Evolutionary conservation across 225 moss, liverwort and hornwort species (phyloP).

Genomic region (Lunularia cruciata): DNA sequence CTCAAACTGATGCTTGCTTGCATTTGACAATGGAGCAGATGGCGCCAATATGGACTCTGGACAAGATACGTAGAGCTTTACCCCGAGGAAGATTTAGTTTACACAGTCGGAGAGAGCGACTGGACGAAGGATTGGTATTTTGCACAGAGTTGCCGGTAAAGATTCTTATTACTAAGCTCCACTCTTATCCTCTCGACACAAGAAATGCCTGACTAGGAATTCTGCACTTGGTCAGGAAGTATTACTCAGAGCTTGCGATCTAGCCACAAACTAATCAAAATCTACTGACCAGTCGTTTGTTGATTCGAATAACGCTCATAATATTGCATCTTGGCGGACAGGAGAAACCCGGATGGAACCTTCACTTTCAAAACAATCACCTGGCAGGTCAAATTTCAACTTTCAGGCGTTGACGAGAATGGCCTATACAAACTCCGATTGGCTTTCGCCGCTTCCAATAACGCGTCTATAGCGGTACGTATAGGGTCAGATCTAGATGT

Average conservation of each 20-base stretch:
- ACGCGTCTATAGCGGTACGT: too few species aligned
- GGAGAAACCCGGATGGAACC: slow-evolving; percentile 49
- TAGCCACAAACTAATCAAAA: too few species aligned
- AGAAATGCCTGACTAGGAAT: too few species aligned
- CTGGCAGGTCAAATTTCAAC: slow-evolving; percentile 72
- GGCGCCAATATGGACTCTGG: slow-evolving; percentile 49
- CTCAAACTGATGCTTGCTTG: too few species aligned
- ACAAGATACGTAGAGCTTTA: slow-evolving; percentile 66
- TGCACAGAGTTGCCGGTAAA: slow-evolving; percentile 38
- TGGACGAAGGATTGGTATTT: slow-evolving; percentile 70
- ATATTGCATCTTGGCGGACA: background rate
- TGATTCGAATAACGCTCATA: background rate
- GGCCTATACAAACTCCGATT: slow-evolving; percentile 62
- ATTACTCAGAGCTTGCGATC: too few species aligned
- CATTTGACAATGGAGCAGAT: background rate
- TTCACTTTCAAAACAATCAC: slow-evolving; percentile 51
- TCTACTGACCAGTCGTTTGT: too few species aligned
- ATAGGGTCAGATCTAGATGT: too few species aligned
- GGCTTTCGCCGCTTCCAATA: slow-evolving; percentile 67
- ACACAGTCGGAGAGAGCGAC: slow-evolving; percentile 62
- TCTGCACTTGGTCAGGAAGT: too few species aligned
- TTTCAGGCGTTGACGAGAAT: slow-evolving; percentile 33
- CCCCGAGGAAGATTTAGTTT: slow-evolving; percentile 58
- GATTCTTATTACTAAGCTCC: too few species aligned
- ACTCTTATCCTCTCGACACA: too few species aligned